Base-by-base conservation (phyloP, 2,329 filamentous ascomycete genomes). In the Colletotrichum tabaci region DNA sequence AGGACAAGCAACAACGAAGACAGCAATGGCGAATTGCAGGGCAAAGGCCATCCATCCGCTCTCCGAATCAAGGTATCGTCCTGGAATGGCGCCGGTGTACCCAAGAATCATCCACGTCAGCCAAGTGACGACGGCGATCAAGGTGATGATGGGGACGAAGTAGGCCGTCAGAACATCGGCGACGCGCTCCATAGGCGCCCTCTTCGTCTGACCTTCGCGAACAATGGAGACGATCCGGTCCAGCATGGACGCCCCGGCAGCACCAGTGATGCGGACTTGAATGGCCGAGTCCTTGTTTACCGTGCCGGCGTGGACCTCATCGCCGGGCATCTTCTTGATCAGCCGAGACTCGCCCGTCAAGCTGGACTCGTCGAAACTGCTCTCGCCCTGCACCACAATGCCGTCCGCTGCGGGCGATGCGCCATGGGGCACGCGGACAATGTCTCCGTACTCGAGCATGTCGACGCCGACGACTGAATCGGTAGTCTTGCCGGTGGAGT, bases 401-500 rank as follows among this genome's bases (percentile, higher is more conserved):
- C 95, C 95, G 78, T 98, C 96, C 6, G 92, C 94, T 0, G 96
- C 93, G 0, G 96, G 96, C 0, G 95, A 97, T 1, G 90, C 88
- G 2, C 96, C 96, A 71, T 95, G 90, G 2, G 91, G 89, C 2
- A 98, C 88, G 62, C 91, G 89, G 53, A 98, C 93, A 0, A 87
- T 81, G 75, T 96, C 94, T 2, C 92, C 93, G 69, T 90, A 86
- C 73, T 96, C 94, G 0, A 98, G 85, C 57, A 94, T 83, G 75
- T 97, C 94, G 9, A 94, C 85, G 55, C 87, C 79, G 23, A 89
- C 80, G 0, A 79, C 74, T 2, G 77, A 79, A 40, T 84, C 84
- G 9, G 77, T 80, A n/a, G 80, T 77, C 65, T 83, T 83, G 1
- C 77, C 78, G 1, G 78, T 73, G 2, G 78, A 79, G 53, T 81